phyloP scores from a whole-genome alignment of 805 yeast species.

The Grigorovia transvaalensis region DNA sequence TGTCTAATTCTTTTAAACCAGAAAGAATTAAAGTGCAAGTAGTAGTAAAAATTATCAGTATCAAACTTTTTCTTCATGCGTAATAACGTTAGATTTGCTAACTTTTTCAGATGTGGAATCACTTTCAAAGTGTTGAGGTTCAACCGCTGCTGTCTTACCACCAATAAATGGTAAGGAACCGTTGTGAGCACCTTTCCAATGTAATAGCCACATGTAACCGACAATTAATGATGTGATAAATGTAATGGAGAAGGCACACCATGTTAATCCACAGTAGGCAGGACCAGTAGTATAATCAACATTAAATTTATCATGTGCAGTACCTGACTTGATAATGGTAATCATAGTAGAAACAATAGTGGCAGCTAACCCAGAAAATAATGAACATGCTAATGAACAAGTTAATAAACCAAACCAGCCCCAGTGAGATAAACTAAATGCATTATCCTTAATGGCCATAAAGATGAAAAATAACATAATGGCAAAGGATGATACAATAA shows the following conservation, averaged over 20 bases:
- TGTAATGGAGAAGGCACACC: conserved; percentile 24
- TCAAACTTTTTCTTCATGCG: conserved; percentile 2
- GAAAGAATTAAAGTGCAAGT: no score
- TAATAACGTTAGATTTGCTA: not conserved
- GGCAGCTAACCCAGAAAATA: conserved; percentile 23
- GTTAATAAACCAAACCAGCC: conserved; percentile 13
- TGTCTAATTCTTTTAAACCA: no score
- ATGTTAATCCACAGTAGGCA: conserved; percentile 22
- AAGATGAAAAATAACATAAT: conserved; percentile 9
- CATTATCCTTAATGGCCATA: conserved; percentile 4
- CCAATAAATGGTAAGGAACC: conserved; percentile 1
- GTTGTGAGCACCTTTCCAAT: conserved; percentile 3
- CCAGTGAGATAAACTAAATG: conserved; percentile 4
- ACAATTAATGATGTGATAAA: conserved; percentile 12
- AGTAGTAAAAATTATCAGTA: no score
- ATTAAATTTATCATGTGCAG: conserved; percentile 22
- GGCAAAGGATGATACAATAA: conserved; percentile 18
- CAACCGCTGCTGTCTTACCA: not conserved
- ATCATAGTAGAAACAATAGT: conserved; percentile 22
- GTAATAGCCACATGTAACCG: conserved; percentile 5
- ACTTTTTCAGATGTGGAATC: conserved; percentile 2
- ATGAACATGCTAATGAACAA: conserved; percentile 15
- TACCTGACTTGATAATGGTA: conserved; percentile 25
- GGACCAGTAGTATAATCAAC: conserved; percentile 18
- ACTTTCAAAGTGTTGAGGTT: not conserved